phyloP scores from a whole-genome alignment of 495 filamentous ascomycete species.

The Aspergillus biplanus region DNA sequence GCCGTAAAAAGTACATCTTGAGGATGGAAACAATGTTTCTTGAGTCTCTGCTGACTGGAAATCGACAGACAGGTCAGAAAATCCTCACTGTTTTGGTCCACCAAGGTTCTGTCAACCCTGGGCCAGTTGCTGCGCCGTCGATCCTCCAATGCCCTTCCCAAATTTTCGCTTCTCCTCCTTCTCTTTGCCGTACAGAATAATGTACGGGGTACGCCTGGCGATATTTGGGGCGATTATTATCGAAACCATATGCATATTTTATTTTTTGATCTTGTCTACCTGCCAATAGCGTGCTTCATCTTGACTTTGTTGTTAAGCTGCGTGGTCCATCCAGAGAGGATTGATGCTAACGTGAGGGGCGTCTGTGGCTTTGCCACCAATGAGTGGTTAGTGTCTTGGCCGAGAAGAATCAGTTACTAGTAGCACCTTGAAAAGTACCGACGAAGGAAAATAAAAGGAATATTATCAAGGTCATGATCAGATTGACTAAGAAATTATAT shows the following conservation, averaged over 20 bases:
- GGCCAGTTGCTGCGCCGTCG: conserved; percentile 38
- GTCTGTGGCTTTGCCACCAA: conserved; percentile 21
- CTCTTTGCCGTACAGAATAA: background rate
- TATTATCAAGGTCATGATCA: too few relatives aligned
- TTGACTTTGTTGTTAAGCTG: background rate
- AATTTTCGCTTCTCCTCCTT: conserved; percentile 11
- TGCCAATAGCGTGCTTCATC: conserved; percentile 1
- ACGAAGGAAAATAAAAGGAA: too few relatives aligned
- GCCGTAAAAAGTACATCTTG: background rate
- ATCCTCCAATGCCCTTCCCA: conserved; percentile 27
- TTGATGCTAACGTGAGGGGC: conserved; percentile 6
- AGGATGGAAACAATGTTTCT: too few relatives aligned
- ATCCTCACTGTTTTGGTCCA: background rate
- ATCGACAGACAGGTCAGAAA: conserved; percentile 9
- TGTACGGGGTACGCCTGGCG: background rate
- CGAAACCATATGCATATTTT: background rate
- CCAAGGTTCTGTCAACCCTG: conserved; percentile 32
- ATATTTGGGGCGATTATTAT: too few relatives aligned
- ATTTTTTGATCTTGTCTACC: background rate
- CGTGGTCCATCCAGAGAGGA: background rate
- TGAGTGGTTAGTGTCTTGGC: conserved; percentile 18
- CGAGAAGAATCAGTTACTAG: background rate
- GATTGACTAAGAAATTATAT: too few relatives aligned
- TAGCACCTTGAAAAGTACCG: too few relatives aligned
- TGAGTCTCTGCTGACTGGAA: background rate